Evolutionary conservation across 2,329 filamentous ascomycete genomes (phyloP), one percentile per base, ranked within the genome.

Genomic region (Penicillium hordei): DNA sequence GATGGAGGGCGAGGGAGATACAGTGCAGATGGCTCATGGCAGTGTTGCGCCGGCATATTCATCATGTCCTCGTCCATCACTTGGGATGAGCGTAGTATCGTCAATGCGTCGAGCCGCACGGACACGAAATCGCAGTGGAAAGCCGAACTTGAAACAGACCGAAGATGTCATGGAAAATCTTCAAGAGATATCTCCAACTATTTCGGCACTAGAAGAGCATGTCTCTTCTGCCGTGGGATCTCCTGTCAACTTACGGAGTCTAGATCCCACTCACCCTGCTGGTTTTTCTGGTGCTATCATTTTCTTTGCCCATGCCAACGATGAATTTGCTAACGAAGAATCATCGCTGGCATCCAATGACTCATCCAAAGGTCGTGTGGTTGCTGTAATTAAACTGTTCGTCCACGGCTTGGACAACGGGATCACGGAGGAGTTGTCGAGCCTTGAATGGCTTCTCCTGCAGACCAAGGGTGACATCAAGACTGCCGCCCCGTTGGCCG

Each of bases 211-310:
- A 43, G 48, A 43, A 29, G 48, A 51, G 19, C 38, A 51, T 51
- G 48, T 51, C 19, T 51, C 48, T 23, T 27, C 38, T 33, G 27
- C 36, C 0, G 27, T 51, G 15, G 48, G 48, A 1, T 51, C 3
- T 17, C 19, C 48, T 42, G 48, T 51, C 36, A 42, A 43, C n/a
- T 31, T 51, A 19, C 48, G 19, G 13, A 29, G 38, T 51, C 36
- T 51, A 4, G 48, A 51, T 29, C 25, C 48, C 5, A 43, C 38
- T 13, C 36, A 51, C 6, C 36, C 13, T 1, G 36, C 19, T 3
- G 48, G 48, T 1, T 51, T 51, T 31, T 51, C 48, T 43, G 48
- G 48, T 17, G 48, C 49, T 9, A 52, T 52, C 10, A 52, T 44
- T n/a, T 52, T 51, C 38, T 43, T 51, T 23, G 48, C 48, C 13